A percentile compares a stretch with the other conserved stretches of the same genome.
These are phyloP conservation scores for Candida alai DNA, from an alignment of 805 yeast genomes.

Conservation along the genomic window DNA sequence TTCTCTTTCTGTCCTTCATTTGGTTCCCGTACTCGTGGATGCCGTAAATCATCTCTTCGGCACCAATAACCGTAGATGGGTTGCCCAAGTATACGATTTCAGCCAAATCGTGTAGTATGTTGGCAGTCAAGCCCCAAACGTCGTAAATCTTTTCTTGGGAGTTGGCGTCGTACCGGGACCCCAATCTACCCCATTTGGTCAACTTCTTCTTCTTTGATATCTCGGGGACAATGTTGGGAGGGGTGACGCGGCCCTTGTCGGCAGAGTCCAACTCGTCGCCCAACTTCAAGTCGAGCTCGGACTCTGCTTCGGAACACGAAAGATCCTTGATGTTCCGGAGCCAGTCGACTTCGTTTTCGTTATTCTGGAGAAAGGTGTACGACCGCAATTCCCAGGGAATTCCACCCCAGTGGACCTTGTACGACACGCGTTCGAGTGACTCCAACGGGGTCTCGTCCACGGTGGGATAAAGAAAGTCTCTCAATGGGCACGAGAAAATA, in stretches of 20 bases:
- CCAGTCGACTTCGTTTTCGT: slow-evolving; percentile 59
- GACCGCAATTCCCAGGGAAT: slow-evolving; percentile 63
- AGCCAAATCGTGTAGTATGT: slow-evolving; percentile 69
- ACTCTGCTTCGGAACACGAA: slow-evolving; percentile 45
- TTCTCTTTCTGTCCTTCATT: slow-evolving; percentile 45
- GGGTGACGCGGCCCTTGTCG: slow-evolving; percentile 10
- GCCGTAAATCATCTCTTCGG: slow-evolving; percentile 62
- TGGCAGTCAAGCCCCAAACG: slow-evolving; percentile 83
- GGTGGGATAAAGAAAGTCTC: slow-evolving; percentile 48
- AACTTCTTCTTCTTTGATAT: slow-evolving; percentile 15
- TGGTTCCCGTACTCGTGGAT: slow-evolving; percentile 53
- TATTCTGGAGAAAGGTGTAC: slow-evolving; percentile 54
- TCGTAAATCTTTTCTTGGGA: slow-evolving; percentile 53
- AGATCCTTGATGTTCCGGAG: slow-evolving; percentile 52
- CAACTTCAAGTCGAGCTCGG: slow-evolving; percentile 11
- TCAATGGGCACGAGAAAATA: slow-evolving; percentile 65
- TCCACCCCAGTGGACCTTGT: slow-evolving; percentile 63
- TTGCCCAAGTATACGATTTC: slow-evolving; percentile 39
- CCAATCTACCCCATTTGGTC: slow-evolving; percentile 36
- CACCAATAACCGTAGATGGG: slow-evolving; percentile 40
- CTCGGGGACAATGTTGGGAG: slow-evolving; percentile 5
- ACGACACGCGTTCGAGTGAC: slow-evolving; percentile 28
- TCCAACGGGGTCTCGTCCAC: slow-evolving; percentile 20
- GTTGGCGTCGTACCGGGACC: slow-evolving; percentile 32
- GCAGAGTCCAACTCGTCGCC: slow-evolving; percentile 13